Evolutionary conservation across 2,329 filamentous ascomycete genomes (phyloP).

Genomic region (Aspergillus fumigatiaffinis): DNA sequence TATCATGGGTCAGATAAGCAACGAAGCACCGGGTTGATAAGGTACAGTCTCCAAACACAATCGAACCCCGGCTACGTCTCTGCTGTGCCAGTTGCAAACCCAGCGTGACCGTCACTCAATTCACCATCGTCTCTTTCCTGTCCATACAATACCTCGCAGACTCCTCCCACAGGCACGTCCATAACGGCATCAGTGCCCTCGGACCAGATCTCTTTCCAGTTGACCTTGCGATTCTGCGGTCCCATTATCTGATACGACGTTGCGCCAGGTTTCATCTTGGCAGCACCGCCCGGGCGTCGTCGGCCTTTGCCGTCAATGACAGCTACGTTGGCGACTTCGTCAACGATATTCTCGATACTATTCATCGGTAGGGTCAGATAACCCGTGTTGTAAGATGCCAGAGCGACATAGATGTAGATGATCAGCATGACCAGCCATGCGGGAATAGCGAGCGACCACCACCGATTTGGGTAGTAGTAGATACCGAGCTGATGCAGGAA

Average conservation of each 20-base stretch:
- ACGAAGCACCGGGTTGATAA: neutral
- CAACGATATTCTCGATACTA: conserved; percentile 84
- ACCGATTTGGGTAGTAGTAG: conserved; percentile 93
- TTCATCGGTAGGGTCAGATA: conserved; percentile 77
- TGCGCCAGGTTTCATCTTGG: conserved; percentile 40
- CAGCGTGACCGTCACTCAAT: conserved; percentile 8
- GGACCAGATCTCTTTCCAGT: conserved; percentile 84
- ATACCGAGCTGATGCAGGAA: conserved; percentile 92
- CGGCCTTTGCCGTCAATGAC: conserved; percentile 70
- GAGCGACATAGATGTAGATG: conserved; percentile 89
- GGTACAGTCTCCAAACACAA: neutral
- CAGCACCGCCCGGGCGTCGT: conserved; percentile 44
- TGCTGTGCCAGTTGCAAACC: neutral
- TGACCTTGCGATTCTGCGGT: conserved; percentile 44
- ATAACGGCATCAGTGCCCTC: conserved; percentile 94
- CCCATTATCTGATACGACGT: conserved; percentile 42
- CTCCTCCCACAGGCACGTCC: conserved; percentile 91
- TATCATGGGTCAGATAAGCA: neutral
- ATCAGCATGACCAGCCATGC: conserved; percentile 84
- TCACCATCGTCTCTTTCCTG: conserved; percentile 44
- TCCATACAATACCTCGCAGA: conserved; percentile 91
- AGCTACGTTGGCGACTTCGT: conserved; percentile 82
- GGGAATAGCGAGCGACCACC: conserved; percentile 94
- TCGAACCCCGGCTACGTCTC: neutral
- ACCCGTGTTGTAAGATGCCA: conserved; percentile 86